Conservation (phyloP, 495 filamentous ascomycete species). For the Rhizodiscina lignyota region DNA sequence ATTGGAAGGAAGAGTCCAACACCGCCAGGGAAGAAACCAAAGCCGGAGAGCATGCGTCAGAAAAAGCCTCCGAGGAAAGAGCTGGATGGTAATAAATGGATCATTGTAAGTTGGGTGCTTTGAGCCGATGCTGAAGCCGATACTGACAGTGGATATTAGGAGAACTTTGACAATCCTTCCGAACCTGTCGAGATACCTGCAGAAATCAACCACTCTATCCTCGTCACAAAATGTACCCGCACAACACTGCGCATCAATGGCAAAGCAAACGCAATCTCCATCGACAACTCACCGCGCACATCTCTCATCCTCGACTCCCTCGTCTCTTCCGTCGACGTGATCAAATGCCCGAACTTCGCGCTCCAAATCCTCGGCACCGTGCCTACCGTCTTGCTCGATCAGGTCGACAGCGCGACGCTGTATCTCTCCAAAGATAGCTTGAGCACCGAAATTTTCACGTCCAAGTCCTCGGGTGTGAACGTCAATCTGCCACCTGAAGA, state of each 20-base stretch:
- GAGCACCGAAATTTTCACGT: constrained; percentile 67
- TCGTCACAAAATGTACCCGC: constrained; percentile 80
- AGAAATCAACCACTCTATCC: constrained; percentile 69
- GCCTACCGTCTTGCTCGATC: constrained; percentile 78
- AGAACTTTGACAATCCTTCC: constrained; percentile 74
- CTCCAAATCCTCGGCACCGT: constrained; percentile 71
- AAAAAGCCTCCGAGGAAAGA: constrained; percentile 89
- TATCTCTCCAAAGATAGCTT: constrained; percentile 69
- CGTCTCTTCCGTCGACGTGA: constrained; percentile 79
- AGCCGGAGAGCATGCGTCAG: constrained; percentile 82
- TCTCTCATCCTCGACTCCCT: constrained; percentile 79
- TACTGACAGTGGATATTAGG: constrained; percentile 26
- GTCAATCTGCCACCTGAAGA: constrained; percentile 61
- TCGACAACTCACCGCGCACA: constrained; percentile 75
- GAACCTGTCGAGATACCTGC: constrained; percentile 56
- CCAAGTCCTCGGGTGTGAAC: constrained; percentile 72
- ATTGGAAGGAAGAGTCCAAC: constrained; percentile 59
- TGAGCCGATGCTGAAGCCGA: background rate
- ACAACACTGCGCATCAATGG: constrained; percentile 75
- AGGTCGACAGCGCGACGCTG: constrained; percentile 76
- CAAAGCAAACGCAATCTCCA: constrained; percentile 87
- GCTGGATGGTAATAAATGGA: constrained; percentile 91
- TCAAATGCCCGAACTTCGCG: constrained; percentile 85
- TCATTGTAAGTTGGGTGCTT: constrained; percentile 38
- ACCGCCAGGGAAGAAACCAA: constrained; percentile 70